phyloP scores from a whole-genome alignment of 371 early-diverging fungal genomes.

The Vairimorpha necatrix region DNA sequence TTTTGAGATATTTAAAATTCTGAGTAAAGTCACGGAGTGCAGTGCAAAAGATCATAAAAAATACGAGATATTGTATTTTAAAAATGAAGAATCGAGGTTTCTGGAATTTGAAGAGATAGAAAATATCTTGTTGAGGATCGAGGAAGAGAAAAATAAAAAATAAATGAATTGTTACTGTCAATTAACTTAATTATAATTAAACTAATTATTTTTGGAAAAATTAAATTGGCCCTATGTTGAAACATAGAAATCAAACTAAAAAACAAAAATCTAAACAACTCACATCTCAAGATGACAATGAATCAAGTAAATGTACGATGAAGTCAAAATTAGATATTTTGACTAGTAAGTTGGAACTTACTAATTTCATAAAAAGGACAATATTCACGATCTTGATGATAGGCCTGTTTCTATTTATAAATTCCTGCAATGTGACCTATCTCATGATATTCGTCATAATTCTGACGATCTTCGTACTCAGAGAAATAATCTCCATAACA shows the following conservation, averaged over 20 bases:
- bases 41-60: constrained; percentile 12
- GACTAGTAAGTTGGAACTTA: too few species aligned
- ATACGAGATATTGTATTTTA: constrained; percentile 49
- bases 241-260: too few species aligned
- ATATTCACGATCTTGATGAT: constrained; percentile 31
- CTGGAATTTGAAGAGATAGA: constrained; percentile 27
- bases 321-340: too few species aligned
- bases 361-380: constrained; percentile 18
- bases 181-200: not conserved
- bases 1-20: constrained; percentile 29
- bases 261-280: too few species aligned
- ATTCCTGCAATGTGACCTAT: constrained; percentile 1
- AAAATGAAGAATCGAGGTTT: constrained; percentile 17
- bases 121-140: constrained; percentile 6
- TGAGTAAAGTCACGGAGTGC: constrained; percentile 38
- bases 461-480: constrained; percentile 32
- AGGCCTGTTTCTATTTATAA: constrained; percentile 13
- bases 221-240: too few species aligned
- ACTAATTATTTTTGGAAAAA: too few species aligned
- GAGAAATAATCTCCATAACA: constrained; percentile 40
- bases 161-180: constrained; percentile 6
- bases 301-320: too few species aligned
- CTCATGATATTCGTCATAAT: constrained; percentile 25
- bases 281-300: too few species aligned
- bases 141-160: constrained; percentile 9